Base-by-base conservation (phyloP, 331 rosid species). In the Cucumis variabilis region DNA sequence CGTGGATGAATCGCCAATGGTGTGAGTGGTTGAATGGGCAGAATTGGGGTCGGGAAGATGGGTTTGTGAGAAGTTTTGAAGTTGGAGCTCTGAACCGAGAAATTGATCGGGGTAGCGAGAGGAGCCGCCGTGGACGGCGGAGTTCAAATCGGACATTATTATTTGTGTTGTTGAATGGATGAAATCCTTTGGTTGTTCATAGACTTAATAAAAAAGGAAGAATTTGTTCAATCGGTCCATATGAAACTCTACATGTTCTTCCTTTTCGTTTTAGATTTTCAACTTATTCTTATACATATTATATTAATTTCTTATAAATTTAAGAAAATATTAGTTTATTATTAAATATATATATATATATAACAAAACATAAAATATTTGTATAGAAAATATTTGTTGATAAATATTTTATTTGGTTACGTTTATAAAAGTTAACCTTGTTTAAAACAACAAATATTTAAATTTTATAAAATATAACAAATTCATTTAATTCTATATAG, bases 31-130 rank as follows among this genome's bases (percentile, higher is more conserved):
- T 16, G 69, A 74, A 80, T 86, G 89, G 10, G 86, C 41, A 0
- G 58, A 25, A 46, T 71, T 87, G 55, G 28, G 62, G 71, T 85
- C 67, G 55, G 71, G 5, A 24, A 88, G 72, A 3, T 80, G 88
- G 60, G 87, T 70, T 20, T 84, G 85, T 23, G 91, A 89, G 46
- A 87, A 58, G 73, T 88, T 73, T 66, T 86, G 87, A 10, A 89
- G 82, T 58, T 85, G 90, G 50, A 90, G 90, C 30, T 88, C 91
- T 13, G 88, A 88, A 72, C 91, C 91, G 33, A 87, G 88, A 20
- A 88, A 90, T 60, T 86, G 88, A 70, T 85, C 68, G 82, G 78
- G 75, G 63, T 85, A 85, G 81, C 87, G 89, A n/a, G 90, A 73
- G 27, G 69, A 4, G 69, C 6, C 69, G 71, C 84, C 78, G 66